A percentile compares a stretch with the other conserved stretches of the same genome.
phyloP scores from a whole-genome alignment of 148 eudicot species.

The Amaranthus palmeri region DNA sequence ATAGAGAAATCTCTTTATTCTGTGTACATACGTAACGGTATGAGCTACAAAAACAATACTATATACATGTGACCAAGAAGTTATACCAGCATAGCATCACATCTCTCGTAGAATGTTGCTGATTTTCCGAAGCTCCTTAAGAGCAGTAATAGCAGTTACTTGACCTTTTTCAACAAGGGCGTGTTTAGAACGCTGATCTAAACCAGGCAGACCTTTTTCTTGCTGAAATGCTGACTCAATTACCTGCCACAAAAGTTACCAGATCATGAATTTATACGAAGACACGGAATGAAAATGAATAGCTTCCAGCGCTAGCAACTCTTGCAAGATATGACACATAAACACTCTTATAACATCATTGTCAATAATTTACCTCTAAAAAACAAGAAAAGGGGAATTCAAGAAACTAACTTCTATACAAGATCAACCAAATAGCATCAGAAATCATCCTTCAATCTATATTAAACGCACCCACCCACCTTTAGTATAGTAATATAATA shows the following conservation, averaged over 20 bases:
- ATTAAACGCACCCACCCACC: too few relatives aligned
- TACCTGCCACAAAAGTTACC: conserved; percentile 42
- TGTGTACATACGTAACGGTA: conserved; percentile 5
- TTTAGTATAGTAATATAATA: too few relatives aligned
- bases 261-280: conserved; percentile 2
- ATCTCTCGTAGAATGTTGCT: conserved; percentile 77
- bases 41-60: conserved; percentile 22
- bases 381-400: too few relatives aligned
- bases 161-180: conserved; percentile 65
- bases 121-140: conserved; percentile 89
- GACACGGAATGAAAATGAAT: background rate
- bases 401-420: too few relatives aligned
- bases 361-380: too few relatives aligned
- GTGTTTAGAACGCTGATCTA: conserved; percentile 49
- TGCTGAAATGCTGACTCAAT: conserved; percentile 77
- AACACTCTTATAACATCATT: too few relatives aligned
- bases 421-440: too few relatives aligned
- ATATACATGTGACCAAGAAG: conserved; percentile 5
- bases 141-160: conserved; percentile 70
- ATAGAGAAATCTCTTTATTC: conserved; percentile 6
- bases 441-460: too few relatives aligned
- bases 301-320: background rate
- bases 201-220: conserved; percentile 39
- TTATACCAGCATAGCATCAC: conserved; percentile 31
- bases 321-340: background rate